Evolutionary conservation across 169 alveolate genomes (phyloP).

Genomic region (Eimeria brunetti): DNA sequence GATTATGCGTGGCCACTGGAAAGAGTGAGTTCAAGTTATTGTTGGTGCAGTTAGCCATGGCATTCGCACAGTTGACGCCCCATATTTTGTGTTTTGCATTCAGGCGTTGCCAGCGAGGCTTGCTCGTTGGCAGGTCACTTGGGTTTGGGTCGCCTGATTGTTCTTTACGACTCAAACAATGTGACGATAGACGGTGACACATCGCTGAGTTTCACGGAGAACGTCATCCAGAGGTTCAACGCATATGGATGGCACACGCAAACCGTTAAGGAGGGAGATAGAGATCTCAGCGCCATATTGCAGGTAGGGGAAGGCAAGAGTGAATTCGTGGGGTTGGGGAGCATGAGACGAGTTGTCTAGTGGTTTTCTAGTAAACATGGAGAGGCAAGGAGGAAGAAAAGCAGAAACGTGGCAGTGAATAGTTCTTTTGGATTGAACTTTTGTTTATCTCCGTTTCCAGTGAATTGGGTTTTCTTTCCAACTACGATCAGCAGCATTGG

Average conservation of each 20-base stretch:
- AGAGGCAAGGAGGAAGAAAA: background rate
- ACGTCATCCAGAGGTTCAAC: conserved; percentile 82
- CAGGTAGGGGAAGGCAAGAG: conserved; percentile 22
- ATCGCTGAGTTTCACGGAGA: conserved; percentile 86
- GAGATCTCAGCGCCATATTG: conserved; percentile 23
- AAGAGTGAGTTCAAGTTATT: background rate
- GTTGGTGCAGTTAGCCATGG: background rate
- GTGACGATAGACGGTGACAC: conserved; percentile 89
- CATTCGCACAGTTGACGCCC: background rate
- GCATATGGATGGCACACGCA: conserved; percentile 87
- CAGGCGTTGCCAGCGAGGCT: conserved; percentile 88
- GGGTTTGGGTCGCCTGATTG: conserved; percentile 87
- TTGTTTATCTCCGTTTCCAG: background rate
- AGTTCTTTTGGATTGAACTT: background rate
- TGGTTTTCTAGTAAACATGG: background rate
- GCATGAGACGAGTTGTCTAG: background rate
- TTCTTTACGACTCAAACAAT: conserved; percentile 87
- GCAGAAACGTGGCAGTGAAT: background rate
- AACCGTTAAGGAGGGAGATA: conserved; percentile 71
- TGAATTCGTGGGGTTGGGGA: background rate
- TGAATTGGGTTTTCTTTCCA: background rate
- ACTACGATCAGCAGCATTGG: background rate
- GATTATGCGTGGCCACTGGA: background rate
- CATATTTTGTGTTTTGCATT: background rate
- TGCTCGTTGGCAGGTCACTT: conserved; percentile 90